Percentiles rank a stretch among this genome's conserved stretches.
Evolutionary conservation across 2,329 filamentous ascomycete species (phyloP).

Genomic region (Neofusicoccum sp.): DNA sequence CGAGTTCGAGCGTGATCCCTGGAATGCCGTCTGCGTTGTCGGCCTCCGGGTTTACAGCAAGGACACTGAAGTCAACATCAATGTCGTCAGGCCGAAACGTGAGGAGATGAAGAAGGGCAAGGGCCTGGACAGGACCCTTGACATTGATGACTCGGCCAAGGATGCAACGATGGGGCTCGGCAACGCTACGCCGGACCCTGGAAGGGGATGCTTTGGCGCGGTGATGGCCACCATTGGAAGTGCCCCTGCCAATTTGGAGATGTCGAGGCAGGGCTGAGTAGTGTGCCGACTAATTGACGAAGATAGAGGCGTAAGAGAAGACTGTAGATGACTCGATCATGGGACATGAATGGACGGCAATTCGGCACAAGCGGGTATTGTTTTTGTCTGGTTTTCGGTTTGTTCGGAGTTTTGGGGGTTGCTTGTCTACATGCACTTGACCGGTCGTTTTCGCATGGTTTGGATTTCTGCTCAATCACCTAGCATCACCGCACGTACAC

Average conservation of each 20-base stretch:
- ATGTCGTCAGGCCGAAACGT: conserved; percentile 35
- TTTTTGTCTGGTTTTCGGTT: no score
- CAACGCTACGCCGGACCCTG: background rate
- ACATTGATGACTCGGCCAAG: conserved; percentile 41
- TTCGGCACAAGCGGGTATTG: no score
- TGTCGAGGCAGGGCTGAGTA: background rate
- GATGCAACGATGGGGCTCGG: conserved; percentile 33
- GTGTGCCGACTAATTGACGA: background rate
- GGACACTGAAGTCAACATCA: conserved; percentile 50
- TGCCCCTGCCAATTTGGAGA: background rate
- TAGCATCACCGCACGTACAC: background rate
- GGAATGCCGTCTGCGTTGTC: conserved; percentile 62
- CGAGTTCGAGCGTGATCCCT: conserved; percentile 52
- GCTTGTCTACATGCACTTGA: no score
- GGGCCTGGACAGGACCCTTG: conserved; percentile 23
- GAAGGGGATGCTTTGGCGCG: background rate
- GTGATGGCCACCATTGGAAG: background rate
- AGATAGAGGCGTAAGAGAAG: background rate
- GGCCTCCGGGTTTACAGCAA: conserved; percentile 58
- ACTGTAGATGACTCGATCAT: background rate
- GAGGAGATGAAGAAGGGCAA: conserved; percentile 31
- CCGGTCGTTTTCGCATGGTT: background rate
- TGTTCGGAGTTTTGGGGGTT: no score
- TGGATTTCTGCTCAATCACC: background rate
- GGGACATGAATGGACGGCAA: background rate